A percentile compares a stretch with the other conserved stretches of the same genome.
phyloP scores from a whole-genome alignment of 768 basidiomycete species.

The Wakefieldia striispora region DNA sequence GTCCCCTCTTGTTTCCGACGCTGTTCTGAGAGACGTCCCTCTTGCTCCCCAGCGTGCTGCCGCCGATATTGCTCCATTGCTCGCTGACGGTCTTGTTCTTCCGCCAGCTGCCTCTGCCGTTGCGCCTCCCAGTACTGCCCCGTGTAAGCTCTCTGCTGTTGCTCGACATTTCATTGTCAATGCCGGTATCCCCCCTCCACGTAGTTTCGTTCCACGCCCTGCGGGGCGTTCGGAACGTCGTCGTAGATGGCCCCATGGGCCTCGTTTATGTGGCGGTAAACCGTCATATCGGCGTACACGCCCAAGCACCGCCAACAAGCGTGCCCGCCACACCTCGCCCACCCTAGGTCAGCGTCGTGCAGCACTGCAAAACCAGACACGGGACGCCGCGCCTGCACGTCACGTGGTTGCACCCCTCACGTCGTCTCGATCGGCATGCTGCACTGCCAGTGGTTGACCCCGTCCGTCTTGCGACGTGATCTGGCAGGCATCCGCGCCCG shows the following conservation, averaged over 20 bases:
- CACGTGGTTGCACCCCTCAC: slow-evolving; percentile 77
- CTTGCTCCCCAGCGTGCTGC: not conserved
- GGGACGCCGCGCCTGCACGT: slow-evolving; percentile 51
- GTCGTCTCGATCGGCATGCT: slow-evolving; percentile 61
- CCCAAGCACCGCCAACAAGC: slow-evolving; percentile 63
- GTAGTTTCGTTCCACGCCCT: no score
- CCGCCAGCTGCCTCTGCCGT: no score
- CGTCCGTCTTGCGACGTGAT: slow-evolving; percentile 42
- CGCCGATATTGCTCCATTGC: no score
- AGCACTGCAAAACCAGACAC: no score
- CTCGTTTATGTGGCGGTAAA: no score
- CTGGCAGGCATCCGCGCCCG: slow-evolving; percentile 60
- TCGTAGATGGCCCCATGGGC: no score
- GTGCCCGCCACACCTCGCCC: slow-evolving; percentile 57
- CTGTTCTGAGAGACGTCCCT: not conserved
- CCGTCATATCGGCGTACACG: slow-evolving; percentile 15
- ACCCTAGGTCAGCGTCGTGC: not conserved
- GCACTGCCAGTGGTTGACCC: slow-evolving; percentile 73
- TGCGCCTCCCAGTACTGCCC: no score
- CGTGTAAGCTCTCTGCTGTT: no score
- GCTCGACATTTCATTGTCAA: no score
- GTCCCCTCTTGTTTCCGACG: not conserved
- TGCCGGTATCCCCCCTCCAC: no score
- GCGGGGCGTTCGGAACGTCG: no score
- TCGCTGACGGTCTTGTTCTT: no score